Conservation (phyloP, 1,284 basidiomycete species). For the Pseudozyma thailandica region DNA sequence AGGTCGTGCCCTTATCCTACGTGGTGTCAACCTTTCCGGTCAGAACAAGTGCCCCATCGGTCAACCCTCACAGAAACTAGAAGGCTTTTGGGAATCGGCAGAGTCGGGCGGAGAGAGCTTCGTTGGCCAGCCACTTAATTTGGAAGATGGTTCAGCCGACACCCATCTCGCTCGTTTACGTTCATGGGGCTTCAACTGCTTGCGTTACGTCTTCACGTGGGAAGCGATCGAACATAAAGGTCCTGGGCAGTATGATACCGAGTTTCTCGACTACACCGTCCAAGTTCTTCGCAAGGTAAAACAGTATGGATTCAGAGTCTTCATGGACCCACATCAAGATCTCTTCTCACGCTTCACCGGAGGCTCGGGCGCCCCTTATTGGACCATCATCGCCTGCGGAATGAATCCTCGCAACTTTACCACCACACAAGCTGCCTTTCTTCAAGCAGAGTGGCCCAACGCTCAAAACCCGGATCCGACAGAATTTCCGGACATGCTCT, state of each 20-base stretch:
- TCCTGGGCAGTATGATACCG: constrained; percentile 90
- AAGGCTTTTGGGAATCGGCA: constrained; percentile 89
- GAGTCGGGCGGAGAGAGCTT: constrained; percentile 81
- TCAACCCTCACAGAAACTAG: constrained; percentile 74
- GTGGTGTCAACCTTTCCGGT: constrained; percentile 92
- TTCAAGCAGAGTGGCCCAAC: constrained; percentile 88
- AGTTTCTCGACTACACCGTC: constrained; percentile 91
- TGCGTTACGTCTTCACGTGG: constrained; percentile 94
- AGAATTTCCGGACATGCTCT: constrained; percentile 87
- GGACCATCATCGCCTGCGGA: constrained; percentile 92
- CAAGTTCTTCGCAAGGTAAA: constrained; percentile 88
- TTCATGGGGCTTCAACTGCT: constrained; percentile 93
- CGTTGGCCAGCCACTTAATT: constrained; percentile 79
- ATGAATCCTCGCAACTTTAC: constrained; percentile 87
- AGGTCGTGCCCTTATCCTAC: constrained; percentile 84
- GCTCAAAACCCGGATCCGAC: constrained; percentile 76
- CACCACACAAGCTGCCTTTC: constrained; percentile 82
- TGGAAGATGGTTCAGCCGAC: constrained; percentile 83
- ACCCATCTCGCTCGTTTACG: constrained; percentile 85
- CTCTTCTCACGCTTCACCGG: constrained; percentile 96
- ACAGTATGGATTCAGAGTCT: constrained; percentile 91
- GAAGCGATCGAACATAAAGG: constrained; percentile 92
- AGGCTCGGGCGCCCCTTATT: constrained; percentile 93
- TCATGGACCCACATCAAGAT: constrained; percentile 97
- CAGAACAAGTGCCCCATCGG: constrained; percentile 83